Evolutionary conservation across 2,329 filamentous ascomycete species (phyloP), one percentile per base, ranked within the genome.

Genomic region (Diaporthe capsici): DNA sequence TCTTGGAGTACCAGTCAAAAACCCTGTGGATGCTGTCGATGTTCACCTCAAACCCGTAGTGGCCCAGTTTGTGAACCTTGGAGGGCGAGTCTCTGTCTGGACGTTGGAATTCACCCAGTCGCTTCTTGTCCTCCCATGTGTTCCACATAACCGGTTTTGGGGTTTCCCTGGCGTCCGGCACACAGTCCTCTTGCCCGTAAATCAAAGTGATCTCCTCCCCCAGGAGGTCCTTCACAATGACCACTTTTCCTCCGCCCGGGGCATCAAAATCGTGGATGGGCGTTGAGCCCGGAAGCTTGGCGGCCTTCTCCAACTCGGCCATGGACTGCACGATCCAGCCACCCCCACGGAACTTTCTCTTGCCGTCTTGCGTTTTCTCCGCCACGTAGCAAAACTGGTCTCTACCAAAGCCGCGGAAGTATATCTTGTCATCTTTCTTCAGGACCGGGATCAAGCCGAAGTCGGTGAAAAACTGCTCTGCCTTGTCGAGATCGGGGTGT

Each of bases 351-450:
- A 71, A 71, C 15, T 34, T 71, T 42, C 44, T 49, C 67, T 25
- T 71, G 44, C 67, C 67, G 20, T 71, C 49, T 22, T 71, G 10
- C 5, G 28, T 71, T 20, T 71, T 71, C 67, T 71, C 49, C 15
- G 67, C 67, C 25, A 71, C 67, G n/a, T 71, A 71, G 67, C 44
- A 51, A 12, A 53, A 71, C n/a, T 71, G 67, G n/a, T 71, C 67
- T 2, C 34, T 53, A 7, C 67, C 67, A 22, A 53, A 71, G n/a
- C 67, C 67, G 7, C 67, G 67, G 31, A 71, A 71, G 28, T 71
- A 71, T 3, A 71, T 71, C 44, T 53, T 51, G 47, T 57, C 67
- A 25, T 71, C 22, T 39, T 51, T 37, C n/a, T 55, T 39, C 3
- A 55, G 49, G 6, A 55, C 49, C 51, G 44, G 44, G 20, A 71